Evolutionary conservation across 495 filamentous ascomycete species (phyloP), one percentile per base, ranked within the genome.

Genomic region (Opeltia flavorubescens): DNA sequence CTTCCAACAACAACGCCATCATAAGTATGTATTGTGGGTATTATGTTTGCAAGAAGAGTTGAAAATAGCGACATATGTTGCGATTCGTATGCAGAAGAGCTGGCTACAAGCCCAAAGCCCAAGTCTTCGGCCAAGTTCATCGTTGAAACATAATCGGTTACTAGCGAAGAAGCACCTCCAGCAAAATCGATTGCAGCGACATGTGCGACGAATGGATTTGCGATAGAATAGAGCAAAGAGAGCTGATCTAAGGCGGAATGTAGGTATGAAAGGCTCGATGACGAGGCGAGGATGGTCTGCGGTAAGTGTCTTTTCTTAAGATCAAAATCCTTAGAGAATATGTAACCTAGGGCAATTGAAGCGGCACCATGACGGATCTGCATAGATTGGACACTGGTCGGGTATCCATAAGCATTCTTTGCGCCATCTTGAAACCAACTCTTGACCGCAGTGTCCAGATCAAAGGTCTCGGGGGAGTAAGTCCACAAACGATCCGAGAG

Each of bases 401-500:
- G 63, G 56, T 86, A 82, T 59, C 87, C 89, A 60, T 85, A 77
- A 41, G 78, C 77, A 66, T 96, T 96, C 57, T 71, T 66, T 51
- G 83, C 81, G 25, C 71, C 63, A 43, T 71, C 60, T 3, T 59
- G 55, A 27, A 74, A 72, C 91, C 91, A 98, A 50, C 77, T 59
- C 59, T 80, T 82, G 13, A 83, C 77, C 25, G 89, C 83, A 42
- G 76, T 57, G 64, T 95, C 89, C 41, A 98, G 72, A 56, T 89
- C 82, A 56, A 95, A 96, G 23, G 84, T 81, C 54, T 94, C 83
- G 7, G 89, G 87, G 13, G 93, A 95, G 67, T 94, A 95, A 29
- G 88, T 83, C 67, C 94, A 98, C 62, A 96, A 77, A 68, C 91
- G 93, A 69, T 95, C 87, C 48, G 86, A 94, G 49, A 98, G 74